These are phyloP conservation scores for Alternaria metachromatica DNA, from an alignment of 2,329 filamentous ascomycete species.

Conservation along the genomic window DNA sequence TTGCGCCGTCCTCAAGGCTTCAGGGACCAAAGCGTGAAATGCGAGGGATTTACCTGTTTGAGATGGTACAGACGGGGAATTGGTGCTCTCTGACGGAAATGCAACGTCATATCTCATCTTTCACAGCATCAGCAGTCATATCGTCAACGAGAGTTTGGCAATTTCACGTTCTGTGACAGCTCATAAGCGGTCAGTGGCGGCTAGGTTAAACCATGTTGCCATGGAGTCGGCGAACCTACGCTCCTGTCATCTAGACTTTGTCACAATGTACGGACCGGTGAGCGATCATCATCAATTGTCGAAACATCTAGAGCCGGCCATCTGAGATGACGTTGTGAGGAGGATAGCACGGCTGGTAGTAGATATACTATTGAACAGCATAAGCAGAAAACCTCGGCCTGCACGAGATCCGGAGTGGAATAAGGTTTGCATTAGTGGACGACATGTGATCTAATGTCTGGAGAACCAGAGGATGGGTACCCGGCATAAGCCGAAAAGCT, in stretches of 20 bases:
- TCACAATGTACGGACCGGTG: background rate
- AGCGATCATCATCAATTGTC: background rate
- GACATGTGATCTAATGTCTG: background rate
- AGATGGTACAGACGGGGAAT: background rate
- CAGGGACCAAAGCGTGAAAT: background rate
- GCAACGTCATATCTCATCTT: background rate
- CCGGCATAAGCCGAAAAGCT: constrained; percentile 5
- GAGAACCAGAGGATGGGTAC: background rate
- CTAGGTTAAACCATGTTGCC: background rate
- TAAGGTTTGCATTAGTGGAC: constrained; percentile 10
- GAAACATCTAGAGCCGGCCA: background rate
- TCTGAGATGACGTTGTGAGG: background rate
- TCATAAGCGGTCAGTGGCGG: background rate
- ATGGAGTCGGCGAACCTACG: background rate
- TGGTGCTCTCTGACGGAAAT: background rate
- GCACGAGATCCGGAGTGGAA: background rate
- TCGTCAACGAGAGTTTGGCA: background rate
- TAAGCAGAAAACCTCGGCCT: background rate
- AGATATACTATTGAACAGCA: background rate
- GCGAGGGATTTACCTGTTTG: background rate
- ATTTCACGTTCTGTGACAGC: background rate
- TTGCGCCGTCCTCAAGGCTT: background rate
- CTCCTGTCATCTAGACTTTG: background rate
- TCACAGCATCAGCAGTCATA: background rate
- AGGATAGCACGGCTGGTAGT: background rate